Conservation (phyloP, 2,329 filamentous ascomycete species). For the Colletotrichum truncatum region DNA sequence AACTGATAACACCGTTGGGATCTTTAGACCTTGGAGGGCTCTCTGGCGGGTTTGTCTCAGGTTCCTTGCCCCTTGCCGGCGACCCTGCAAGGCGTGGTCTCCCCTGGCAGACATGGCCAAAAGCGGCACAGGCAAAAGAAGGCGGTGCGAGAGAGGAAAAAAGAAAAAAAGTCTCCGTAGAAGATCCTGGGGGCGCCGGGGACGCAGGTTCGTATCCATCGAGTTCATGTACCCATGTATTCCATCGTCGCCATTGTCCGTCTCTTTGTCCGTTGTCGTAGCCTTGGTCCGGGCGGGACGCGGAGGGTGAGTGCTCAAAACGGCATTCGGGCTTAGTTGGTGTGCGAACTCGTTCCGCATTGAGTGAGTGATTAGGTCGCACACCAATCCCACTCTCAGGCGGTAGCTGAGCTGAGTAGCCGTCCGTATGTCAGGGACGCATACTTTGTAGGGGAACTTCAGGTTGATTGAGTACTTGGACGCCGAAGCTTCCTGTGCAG, state of each 20-base stretch:
- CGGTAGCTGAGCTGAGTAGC: neutral
- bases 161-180: conserved; percentile 29
- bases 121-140: conserved; percentile 8
- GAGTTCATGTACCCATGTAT: neutral
- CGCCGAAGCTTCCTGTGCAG: neutral
- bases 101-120: conserved; percentile 20
- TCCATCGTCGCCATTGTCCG: neutral
- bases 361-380: conserved; percentile 13
- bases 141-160: conserved; percentile 24
- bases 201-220: conserved; percentile 16
- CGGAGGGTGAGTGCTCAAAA: conserved; percentile 1
- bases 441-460: neutral
- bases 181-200: conserved; percentile 15
- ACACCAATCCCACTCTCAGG: neutral
- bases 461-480: neutral
- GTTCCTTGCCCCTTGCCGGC: conserved; percentile 25
- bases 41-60: conserved; percentile 26
- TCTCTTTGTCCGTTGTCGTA: conserved; percentile 10
- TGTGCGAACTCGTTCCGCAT: conserved; percentile 1
- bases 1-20: conserved; percentile 18
- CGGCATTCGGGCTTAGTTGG: neutral
- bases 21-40: conserved; percentile 1
- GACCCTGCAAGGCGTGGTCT: conserved; percentile 29
- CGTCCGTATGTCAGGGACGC: neutral
- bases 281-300: conserved; percentile 13